Evolutionary conservation across 371 early-diverging fungal genomes (phyloP), one percentile per base, ranked within the genome.

Genomic region (Capillidium heterosporum): DNA sequence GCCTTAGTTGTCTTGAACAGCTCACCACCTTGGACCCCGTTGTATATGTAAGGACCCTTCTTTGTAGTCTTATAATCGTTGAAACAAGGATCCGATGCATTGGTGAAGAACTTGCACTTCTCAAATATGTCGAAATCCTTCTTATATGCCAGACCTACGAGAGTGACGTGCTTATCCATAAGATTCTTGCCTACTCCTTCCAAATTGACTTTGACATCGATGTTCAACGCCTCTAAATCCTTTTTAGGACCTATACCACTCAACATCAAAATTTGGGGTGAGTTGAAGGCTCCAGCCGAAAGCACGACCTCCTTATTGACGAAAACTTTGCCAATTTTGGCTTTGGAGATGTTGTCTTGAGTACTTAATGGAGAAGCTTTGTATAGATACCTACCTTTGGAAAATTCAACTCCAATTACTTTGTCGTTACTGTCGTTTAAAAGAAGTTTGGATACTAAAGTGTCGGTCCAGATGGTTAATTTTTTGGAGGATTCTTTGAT

Each of bases 261-360:
- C 42, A 66, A 60, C 66, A 63, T 62, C 39, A 66, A 58, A 5
- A 66, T 42, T 50, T 63, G 58, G 24, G 65, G 65, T 19, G 47
- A 55, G 24, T 60, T 59, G 44, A 65, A 60, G 28, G 58, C 60
- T 32, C 65, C 65, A 17, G 53, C 58, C 21, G 60, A 56, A 41
- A 65, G 47, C 42, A 65, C 59, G 46, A 65, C 62, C 44, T 65
- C 65, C 26, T 61, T 62, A 48, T 46, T 59, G 55, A 60, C 65
- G 39, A 42, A 47, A 56, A 59, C 11, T 21, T 29, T 7, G 13
- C 39, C 17, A 4, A 17, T 10, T 26, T 17, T 26, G 21, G 32
- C 40, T 4, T 40, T 31, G 3, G 7, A 1, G 26, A 8, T 5
- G 5, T 41, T 28, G 7, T 44, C 23, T 17, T 44, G 17, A 19